phyloP scores from a whole-genome alignment of 192 early-diverging fungal genomes.

The Backusella liffmaniae region DNA sequence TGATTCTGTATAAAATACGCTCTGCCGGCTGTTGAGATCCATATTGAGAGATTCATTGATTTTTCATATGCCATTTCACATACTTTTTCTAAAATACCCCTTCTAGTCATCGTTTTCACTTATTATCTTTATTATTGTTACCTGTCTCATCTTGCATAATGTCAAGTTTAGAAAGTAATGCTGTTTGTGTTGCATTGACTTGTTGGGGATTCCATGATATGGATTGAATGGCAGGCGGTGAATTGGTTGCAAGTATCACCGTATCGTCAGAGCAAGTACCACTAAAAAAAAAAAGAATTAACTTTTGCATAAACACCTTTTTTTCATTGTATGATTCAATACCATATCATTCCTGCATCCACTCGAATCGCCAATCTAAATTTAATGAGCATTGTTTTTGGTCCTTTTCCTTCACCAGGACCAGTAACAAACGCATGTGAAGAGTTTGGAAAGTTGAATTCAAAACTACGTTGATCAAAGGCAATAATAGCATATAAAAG shows the following conservation, averaged over 20 bases:
- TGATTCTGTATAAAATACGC: slow-evolving; percentile 62
- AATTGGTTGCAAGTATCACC: slow-evolving; percentile 65
- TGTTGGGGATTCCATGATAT: slow-evolving; percentile 69
- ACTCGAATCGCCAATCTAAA: slow-evolving; percentile 79
- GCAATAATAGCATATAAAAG: slow-evolving; percentile 66
- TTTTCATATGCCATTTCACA: slow-evolving; percentile 25
- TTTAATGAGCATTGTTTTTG: slow-evolving; percentile 50
- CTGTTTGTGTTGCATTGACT: slow-evolving; percentile 55
- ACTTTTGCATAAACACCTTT: neutral
- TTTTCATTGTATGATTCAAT: slow-evolving; percentile 1
- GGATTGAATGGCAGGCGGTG: slow-evolving; percentile 69
- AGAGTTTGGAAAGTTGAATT: slow-evolving; percentile 53
- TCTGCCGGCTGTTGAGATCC: slow-evolving; percentile 57
- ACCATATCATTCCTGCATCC: slow-evolving; percentile 72
- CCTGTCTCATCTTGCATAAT: slow-evolving; percentile 38
- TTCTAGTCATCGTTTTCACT: neutral
- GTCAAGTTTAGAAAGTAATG: slow-evolving; percentile 46
- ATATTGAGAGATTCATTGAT: slow-evolving; percentile 50
- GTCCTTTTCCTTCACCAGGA: slow-evolving; percentile 68
- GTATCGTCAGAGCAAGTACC: slow-evolving; percentile 63
- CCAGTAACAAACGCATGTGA: slow-evolving; percentile 63
- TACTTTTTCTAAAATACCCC: slow-evolving; percentile 17
- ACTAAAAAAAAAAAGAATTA: slow-evolving; percentile 32
- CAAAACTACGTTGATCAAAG: slow-evolving; percentile 52
- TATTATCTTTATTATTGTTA: slow-evolving; percentile 8